Evolutionary conservation across 371 early-diverging fungal species (phyloP), one percentile per base, ranked within the genome.

Genomic region (Mortierella sp.): DNA sequence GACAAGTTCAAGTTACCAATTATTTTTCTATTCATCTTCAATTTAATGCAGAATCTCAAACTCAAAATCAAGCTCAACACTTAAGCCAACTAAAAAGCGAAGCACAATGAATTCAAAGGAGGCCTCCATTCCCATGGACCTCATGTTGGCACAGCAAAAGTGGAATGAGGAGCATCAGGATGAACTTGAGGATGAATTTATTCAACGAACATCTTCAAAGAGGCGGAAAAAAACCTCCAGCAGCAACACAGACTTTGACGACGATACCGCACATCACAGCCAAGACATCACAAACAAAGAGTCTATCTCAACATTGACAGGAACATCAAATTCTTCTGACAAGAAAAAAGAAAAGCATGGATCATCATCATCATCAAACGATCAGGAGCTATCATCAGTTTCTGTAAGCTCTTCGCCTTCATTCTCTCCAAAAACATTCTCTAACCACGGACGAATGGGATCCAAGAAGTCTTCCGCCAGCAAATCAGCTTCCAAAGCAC

Each of bases 61-160:
- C 47, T 37, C 77, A 26, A 77, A 77, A 54, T 28, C 65, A 53
- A 60, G 37, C 56, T 64, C 37, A 59, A 53, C 29, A 10, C 64
- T 68, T 32, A 70, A 64, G 32, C 71, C 76, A 29, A 66, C 90
- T 19, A 87, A 87, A 61, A 86, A 87, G 75, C 79, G 87, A 55
- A 86, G 83, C 75, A 90, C 89, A 1, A 83, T 88, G 64, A 88
- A 87, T 32, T 89, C 87, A 47, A 84, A 86, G 58, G 89, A 88
- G 61, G 87, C 89, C 15, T 86, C 89, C 43, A 85, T 85, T 65
- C 86, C 86, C n/a, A 60, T 87, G 63, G 89, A 79, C 29, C 43
- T 79, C 40, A 74, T 74, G 70, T 59, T 79, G 31, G 80, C 80
- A 3, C 80, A 79, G 29, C 80, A 79, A 49, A 79, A 74, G 35